Evolutionary conservation across 129 eudicot species (phyloP), one percentile per base, ranked within the genome.

Genomic region (Cynara cardunculus): DNA sequence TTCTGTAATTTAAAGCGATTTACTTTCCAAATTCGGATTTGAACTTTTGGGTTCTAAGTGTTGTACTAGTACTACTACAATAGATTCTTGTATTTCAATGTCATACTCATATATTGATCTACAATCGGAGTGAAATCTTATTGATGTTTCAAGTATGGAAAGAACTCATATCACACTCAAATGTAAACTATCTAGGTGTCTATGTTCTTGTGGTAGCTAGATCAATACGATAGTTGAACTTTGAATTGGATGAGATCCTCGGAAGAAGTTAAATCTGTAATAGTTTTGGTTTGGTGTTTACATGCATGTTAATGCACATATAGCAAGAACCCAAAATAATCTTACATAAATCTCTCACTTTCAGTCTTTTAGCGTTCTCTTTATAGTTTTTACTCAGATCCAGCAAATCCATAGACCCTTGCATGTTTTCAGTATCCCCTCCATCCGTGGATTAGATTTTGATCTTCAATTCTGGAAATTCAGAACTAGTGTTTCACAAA

Each of bases 261-360:
- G n/a, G 4, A 56, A 13, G 24, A 0, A 18, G 65, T 56, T 56
- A 53, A n/a, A 71, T 68, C n/a, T 68, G 3, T 13, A 68, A 4
- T 19, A 69, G 19, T 69, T 31, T 5, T 30, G 46, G 32, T 69
- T 14, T 30, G 46, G 26, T 69, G 74, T 69, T 69, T 70, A 30
- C 74, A 70, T 28, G 34, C 74, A 34, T 71, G 75, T 31, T 71
- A 32, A 71, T 32, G 75, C 30, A 71, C 56, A 69, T 18, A 53
- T 18, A 53, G 64, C 8, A 18, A 53, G 8, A 16, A 41, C 53
- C 13, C 16, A 11, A 41, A 11, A 41, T 18, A 53, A 53, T 53
- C 64, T 53, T 56, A 56, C 65, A 22, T 64, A 64, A 64, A 62
- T 62, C 26, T 24, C 22, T 64, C 69, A 24, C 26, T 64, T 64